Evolutionary conservation across 805 yeast genomes (phyloP).

Genomic region (Barnettozyma siamensis): DNA sequence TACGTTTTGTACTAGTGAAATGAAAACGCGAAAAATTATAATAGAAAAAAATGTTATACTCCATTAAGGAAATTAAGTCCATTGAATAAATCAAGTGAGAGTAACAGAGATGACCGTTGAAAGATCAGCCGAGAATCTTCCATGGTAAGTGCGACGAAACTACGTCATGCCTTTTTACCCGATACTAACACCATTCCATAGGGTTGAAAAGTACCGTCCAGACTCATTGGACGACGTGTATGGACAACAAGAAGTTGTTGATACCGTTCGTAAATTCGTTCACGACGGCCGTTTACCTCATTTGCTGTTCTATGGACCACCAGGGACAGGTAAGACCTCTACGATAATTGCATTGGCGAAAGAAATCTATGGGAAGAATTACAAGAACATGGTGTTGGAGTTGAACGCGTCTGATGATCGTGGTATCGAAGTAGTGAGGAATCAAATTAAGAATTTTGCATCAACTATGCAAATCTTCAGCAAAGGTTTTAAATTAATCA

Average conservation of each 20-base stretch:
- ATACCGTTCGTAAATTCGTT: conserved; percentile 80
- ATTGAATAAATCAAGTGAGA: too few species aligned
- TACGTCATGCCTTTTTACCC: neutral
- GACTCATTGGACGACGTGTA: conserved; percentile 74
- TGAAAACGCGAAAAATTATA: neutral
- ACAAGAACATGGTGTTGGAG: conserved; percentile 86
- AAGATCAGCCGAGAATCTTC: conserved; percentile 24
- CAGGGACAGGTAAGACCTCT: conserved; percentile 91
- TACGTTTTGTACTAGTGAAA: too few species aligned
- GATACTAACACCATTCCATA: conserved; percentile 7
- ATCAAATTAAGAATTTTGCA: conserved; percentile 94
- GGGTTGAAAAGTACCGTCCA: conserved; percentile 98
- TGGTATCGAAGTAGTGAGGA: conserved; percentile 97
- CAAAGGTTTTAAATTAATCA: conserved; percentile 79
- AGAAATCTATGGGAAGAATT: conserved; percentile 79
- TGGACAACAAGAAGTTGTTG: conserved; percentile 85
- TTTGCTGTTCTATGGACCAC: conserved; percentile 89
- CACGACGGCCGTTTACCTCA: conserved; percentile 84
- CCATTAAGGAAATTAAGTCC: too few species aligned
- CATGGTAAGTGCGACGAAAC: conserved; percentile 18
- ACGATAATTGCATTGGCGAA: conserved; percentile 82
- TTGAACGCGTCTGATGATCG: conserved; percentile 96
- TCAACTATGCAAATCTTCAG: conserved; percentile 90
- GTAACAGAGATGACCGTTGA: conserved; percentile 15
- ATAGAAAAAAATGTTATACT: too few species aligned